Evolutionary conservation across 257 asterid genomes (phyloP).

Genomic region (Ajuga chamaepitys): DNA sequence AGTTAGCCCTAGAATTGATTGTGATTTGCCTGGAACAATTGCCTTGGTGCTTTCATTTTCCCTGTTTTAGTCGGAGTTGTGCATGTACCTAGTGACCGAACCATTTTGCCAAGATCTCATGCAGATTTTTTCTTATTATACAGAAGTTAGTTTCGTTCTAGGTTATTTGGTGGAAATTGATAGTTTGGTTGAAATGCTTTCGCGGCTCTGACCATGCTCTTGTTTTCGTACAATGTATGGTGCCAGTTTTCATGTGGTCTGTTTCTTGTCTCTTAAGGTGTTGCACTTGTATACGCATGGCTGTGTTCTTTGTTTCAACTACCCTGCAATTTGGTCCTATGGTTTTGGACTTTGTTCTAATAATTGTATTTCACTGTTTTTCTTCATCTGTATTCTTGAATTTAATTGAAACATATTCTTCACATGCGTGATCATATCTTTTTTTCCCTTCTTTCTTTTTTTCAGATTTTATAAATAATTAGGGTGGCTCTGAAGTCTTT

Average conservation of each 20-base stretch:
- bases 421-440: background rate
- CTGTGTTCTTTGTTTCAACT: background rate
- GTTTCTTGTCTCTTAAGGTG: background rate
- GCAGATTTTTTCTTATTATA: too few species aligned
- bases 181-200: too few species aligned
- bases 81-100: background rate
- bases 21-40: background rate
- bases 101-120: background rate
- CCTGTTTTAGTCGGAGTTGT: background rate
- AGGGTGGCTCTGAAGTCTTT: conserved; percentile 29
- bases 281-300: background rate
- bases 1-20: background rate
- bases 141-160: background rate
- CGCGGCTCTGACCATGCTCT: too few species aligned
- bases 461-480: conserved; percentile 16
- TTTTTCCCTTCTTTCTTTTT: background rate
- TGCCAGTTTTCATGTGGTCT: too few species aligned
- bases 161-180: background rate
- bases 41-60: background rate
- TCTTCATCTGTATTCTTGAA: background rate
- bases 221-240: too few species aligned
- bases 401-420: background rate
- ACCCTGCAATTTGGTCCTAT: background rate
- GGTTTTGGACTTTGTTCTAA: background rate
- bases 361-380: background rate